phyloP scores from a whole-genome alignment of 1,139 yeast genomes.

The Nakaseomyces kungkrabaensis region DNA sequence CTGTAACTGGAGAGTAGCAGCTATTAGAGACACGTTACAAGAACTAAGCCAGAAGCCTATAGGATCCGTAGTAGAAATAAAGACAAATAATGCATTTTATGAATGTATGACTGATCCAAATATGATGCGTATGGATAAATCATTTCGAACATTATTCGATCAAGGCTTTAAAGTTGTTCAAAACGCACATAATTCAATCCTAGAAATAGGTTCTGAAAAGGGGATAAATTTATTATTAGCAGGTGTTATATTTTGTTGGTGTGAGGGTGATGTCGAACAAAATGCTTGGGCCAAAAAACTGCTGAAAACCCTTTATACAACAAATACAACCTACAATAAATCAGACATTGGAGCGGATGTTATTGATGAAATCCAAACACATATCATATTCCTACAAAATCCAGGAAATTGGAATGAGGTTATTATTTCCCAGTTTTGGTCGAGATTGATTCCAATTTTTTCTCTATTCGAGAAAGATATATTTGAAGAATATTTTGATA shows the following conservation, averaged over 20 bases:
- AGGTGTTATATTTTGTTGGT: slow-evolving; percentile 43
- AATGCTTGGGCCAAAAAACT: slow-evolving; percentile 38
- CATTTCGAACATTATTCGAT: slow-evolving; percentile 31
- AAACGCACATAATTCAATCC: slow-evolving; percentile 21
- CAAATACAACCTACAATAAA: slow-evolving; percentile 12
- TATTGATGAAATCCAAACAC: slow-evolving; percentile 44
- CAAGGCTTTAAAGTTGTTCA: slow-evolving; percentile 26
- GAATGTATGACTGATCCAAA: slow-evolving; percentile 48
- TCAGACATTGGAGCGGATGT: slow-evolving; percentile 31
- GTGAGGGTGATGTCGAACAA: slow-evolving; percentile 42
- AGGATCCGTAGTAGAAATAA: slow-evolving; percentile 20
- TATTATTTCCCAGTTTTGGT: slow-evolving; percentile 46
- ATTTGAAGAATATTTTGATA: slow-evolving; percentile 34
- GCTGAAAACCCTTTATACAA: slow-evolving; percentile 21
- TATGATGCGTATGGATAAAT: slow-evolving; percentile 34
- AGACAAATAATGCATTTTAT: slow-evolving; percentile 30
- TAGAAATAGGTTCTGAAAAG: slow-evolving; percentile 13
- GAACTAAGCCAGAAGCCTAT: slow-evolving; percentile 22
- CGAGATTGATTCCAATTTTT: slow-evolving; percentile 35
- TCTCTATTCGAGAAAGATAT: slow-evolving; percentile 34
- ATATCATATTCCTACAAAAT: slow-evolving; percentile 45
- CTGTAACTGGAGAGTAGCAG: slow-evolving; percentile 43
- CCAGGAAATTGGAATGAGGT: slow-evolving; percentile 38
- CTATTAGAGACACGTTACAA: slow-evolving; percentile 28
- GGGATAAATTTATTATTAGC: slow-evolving; percentile 30